A percentile compares a stretch with the other conserved stretches of the same genome.
These are phyloP conservation scores for Pestalotiopsis fici DNA, from an alignment of 2,329 filamentous ascomycete genomes.

Conservation along the genomic window DNA sequence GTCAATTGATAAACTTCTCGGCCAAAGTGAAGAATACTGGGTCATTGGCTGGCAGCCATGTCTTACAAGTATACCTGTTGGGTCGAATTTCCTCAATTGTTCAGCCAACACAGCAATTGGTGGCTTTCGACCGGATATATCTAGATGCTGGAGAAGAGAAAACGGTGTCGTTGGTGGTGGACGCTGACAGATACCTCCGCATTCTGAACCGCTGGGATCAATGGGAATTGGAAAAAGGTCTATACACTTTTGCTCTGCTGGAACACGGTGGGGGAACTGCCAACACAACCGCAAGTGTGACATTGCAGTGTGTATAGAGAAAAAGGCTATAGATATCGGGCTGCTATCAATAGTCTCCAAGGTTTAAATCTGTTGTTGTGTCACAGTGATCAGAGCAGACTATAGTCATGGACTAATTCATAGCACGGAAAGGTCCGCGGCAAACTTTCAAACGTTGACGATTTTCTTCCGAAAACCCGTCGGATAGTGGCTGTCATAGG, in stretches of 20 bases:
- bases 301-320: constrained; percentile 33
- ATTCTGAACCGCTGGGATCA: constrained; percentile 41
- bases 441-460: too few relatives aligned
- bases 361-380: too few relatives aligned
- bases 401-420: too few relatives aligned
- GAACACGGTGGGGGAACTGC: constrained; percentile 37
- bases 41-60: constrained; percentile 33
- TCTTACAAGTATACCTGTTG: constrained; percentile 41
- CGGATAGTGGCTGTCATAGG: too few relatives aligned
- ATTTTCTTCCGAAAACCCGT: too few relatives aligned
- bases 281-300: constrained; percentile 36
- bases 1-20: constrained; percentile 35
- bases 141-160: constrained; percentile 32
- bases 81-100: constrained; percentile 38
- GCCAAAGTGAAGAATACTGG: constrained; percentile 35
- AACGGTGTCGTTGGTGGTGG: constrained; percentile 33
- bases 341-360: not conserved
- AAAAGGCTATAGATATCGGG: too few relatives aligned
- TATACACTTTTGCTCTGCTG: constrained; percentile 41
- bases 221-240: constrained; percentile 44
- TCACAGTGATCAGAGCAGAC: too few relatives aligned
- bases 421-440: too few relatives aligned
- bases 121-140: constrained; percentile 41
- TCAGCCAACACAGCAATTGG: constrained; percentile 42
- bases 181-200: constrained; percentile 41